These are phyloP conservation scores for Tulasnella sp. DNA, from an alignment of 768 basidiomycete species.

Conservation along the genomic window DNA sequence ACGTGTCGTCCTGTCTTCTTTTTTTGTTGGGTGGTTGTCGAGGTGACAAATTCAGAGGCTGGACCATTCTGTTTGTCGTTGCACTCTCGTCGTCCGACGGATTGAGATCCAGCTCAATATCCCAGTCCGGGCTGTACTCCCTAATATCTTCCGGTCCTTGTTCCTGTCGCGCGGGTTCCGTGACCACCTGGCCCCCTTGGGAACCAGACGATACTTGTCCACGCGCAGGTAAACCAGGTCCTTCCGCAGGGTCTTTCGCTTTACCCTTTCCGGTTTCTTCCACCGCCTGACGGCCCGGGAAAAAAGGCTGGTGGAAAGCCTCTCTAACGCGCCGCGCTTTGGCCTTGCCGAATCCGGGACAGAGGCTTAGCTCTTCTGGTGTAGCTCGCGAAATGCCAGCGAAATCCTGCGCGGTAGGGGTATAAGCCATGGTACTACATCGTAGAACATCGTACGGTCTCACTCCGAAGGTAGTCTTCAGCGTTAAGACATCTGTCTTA, in stretches of 20 bases:
- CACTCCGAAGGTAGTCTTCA: constrained; percentile 86
- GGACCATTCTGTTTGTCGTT: not conserved
- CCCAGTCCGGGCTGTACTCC: constrained; percentile 53
- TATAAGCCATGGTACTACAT: no score
- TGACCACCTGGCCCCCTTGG: no score
- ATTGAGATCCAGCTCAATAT: constrained; percentile 48
- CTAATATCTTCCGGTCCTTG: constrained; percentile 25
- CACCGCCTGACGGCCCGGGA: constrained; percentile 34
- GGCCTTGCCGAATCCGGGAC: constrained; percentile 88
- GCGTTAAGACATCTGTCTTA: constrained; percentile 91
- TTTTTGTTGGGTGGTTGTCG: constrained; percentile 1
- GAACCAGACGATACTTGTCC: no score
- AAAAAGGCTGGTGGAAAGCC: constrained; percentile 79
- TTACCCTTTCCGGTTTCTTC: not conserved
- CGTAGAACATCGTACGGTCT: constrained; percentile 26
- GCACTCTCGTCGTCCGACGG: not conserved
- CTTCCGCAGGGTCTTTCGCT: constrained; percentile 5
- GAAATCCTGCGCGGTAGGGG: constrained; percentile 51
- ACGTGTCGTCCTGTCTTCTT: constrained; percentile 3
- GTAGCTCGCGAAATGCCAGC: constrained; percentile 64
- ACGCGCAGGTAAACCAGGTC: not conserved
- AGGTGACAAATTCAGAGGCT: not conserved
- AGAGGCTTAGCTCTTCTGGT: constrained; percentile 57
- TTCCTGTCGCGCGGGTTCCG: no score
- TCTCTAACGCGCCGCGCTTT: constrained; percentile 87